A percentile compares a stretch with the other conserved stretches of the same genome.
phyloP scores from a whole-genome alignment of 257 asterid genomes.

The Paraleonurus japonicus region DNA sequence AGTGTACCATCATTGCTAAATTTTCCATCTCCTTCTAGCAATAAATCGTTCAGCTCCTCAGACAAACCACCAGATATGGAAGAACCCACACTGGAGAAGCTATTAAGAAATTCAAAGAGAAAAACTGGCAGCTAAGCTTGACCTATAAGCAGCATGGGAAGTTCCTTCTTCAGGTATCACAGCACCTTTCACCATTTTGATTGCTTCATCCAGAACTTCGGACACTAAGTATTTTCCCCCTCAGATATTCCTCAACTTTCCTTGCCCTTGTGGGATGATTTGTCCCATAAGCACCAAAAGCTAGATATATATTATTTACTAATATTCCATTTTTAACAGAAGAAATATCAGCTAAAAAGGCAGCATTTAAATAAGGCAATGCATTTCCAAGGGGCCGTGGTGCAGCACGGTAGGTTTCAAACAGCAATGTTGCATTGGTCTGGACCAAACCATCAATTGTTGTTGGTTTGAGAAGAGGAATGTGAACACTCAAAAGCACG shows the following conservation, averaged over 20 bases:
- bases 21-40: neutral
- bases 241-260: conserved; percentile 20
- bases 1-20: too few species aligned
- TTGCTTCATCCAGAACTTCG: conserved; percentile 14
- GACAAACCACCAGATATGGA: neutral
- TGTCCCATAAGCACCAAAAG: conserved; percentile 26
- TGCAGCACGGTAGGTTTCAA: conserved; percentile 23
- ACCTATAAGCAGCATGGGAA: conserved; percentile 6
- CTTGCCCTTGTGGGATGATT: conserved; percentile 16
- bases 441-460: neutral
- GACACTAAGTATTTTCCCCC: conserved; percentile 1
- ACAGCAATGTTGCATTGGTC: conserved; percentile 6
- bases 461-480: conserved; percentile 18
- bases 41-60: neutral
- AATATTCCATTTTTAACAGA: neutral
- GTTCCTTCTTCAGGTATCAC: conserved; percentile 19
- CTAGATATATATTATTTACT: conserved; percentile 4
- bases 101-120: conserved; percentile 14
- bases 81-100: conserved; percentile 2
- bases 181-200: neutral
- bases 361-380: conserved; percentile 27
- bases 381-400: conserved; percentile 29
- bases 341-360: conserved; percentile 21
- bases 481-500: conserved; percentile 19
- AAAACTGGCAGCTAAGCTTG: conserved; percentile 23